phyloP scores from a whole-genome alignment of 257 asterid genomes.

The Misopates orontium region DNA sequence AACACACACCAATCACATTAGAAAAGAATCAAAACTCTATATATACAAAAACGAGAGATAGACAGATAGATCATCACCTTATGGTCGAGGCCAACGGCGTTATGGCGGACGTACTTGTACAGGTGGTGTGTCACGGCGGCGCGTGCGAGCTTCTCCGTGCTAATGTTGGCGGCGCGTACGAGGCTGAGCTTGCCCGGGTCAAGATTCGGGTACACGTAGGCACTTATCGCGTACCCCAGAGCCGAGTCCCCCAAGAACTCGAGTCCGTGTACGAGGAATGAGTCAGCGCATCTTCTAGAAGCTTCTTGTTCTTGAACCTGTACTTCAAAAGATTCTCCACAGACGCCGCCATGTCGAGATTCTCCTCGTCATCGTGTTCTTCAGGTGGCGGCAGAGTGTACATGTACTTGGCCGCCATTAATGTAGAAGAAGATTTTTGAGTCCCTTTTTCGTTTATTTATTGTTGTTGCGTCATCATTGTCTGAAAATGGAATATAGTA shows the following conservation, averaged over 20 bases:
- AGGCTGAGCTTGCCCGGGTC: conserved; percentile 73
- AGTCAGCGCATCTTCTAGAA: conserved; percentile 72
- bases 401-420: conserved; percentile 5
- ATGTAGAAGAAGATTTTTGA: too few species aligned
- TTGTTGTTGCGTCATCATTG: too few species aligned
- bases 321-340: conserved; percentile 59
- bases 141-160: conserved; percentile 89
- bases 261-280: conserved; percentile 61
- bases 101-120: conserved; percentile 63
- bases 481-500: too few species aligned
- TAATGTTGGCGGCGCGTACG: conserved; percentile 67
- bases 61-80: conserved; percentile 38
- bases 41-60: not conserved
- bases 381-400: conserved; percentile 11
- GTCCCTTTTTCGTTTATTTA: too few species aligned
- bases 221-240: conserved; percentile 56
- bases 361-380: conserved; percentile 7
- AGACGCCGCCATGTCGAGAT: conserved; percentile 41
- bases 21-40: conserved; percentile 23
- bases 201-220: conserved; percentile 48
- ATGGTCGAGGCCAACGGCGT: conserved; percentile 44
- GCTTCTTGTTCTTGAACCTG: conserved; percentile 45
- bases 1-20: too few species aligned
- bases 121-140: conserved; percentile 65
- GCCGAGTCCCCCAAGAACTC: conserved; percentile 87